Evolutionary conservation across 2,329 filamentous ascomycete species (phyloP), one percentile per base, ranked within the genome.

Genomic region (Pestalotiopsis sp.): DNA sequence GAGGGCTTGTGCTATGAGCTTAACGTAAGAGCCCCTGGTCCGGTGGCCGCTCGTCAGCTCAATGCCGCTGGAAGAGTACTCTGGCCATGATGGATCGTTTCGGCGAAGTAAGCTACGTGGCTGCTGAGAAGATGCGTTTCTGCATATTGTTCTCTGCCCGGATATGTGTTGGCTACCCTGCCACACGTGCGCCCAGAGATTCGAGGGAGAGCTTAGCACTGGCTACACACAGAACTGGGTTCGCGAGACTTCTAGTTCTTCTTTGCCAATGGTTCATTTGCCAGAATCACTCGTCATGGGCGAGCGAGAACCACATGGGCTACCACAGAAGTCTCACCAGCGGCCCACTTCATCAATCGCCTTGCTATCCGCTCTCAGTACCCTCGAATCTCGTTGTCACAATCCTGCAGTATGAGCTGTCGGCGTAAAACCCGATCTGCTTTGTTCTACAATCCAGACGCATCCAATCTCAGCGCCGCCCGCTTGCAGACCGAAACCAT

Each of bases 21-120:
- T 78, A 84, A 87, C 79, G 88, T 91, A 92, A 93, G 91, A 92
- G 83, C 88, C 88, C 91, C 88, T 86, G 82, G 83, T 70, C 84
- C 80, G 90, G 89, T 66, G 87, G 88, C 84, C 91, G 87, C 92
- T 93, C 92, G 91, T 94, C 91, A 88, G 90, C 86, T 81, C 80
- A 82, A 82, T 81, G 81, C 85, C 86, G 84, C 91, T 91, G 92
- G 92, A 88, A 84, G 78, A 75, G 82, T 78, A 86, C 84, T 83
- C 80, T 85, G 87, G 85, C 83, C 85, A 80, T 65, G 60, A 66
- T 72, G 73, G 72, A 74, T 77, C 70, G 74, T 77, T 70, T 72
- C 71, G 73, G 71, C 65, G 75, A 74, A 76, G 71, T 70, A 57
- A 60, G 60, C 64, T 67, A 61, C 66, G 69, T 70, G 68, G 66